A percentile compares a stretch with the other conserved stretches of the same genome.
Conservation (phyloP, 2,329 filamentous ascomycete species). For the Juglanconis juglandina region DNA sequence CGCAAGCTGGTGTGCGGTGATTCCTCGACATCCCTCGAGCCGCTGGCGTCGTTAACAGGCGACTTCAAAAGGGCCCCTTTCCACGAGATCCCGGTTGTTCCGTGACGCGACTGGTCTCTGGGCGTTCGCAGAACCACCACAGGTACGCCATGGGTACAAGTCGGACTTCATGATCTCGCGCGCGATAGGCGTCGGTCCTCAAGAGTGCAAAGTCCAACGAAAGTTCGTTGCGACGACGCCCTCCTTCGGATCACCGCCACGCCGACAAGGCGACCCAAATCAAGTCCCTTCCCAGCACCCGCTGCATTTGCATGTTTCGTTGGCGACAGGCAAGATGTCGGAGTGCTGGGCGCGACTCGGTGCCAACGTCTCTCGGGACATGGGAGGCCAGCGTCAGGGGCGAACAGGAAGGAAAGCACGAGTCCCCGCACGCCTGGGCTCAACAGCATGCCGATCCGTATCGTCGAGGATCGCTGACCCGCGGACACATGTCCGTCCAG, state of each 20-base stretch:
- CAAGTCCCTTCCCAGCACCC: background rate
- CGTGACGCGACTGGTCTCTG: conserved; percentile 2
- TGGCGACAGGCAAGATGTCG: background rate
- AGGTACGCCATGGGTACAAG: conserved; percentile 6
- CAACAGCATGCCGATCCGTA: background rate
- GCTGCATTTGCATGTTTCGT: background rate
- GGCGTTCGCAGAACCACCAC: background rate
- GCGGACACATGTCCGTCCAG: conserved; percentile 2
- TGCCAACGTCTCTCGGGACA: background rate
- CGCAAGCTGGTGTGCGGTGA: background rate
- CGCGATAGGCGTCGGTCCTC: conserved; percentile 6
- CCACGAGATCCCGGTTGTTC: conserved; percentile 11
- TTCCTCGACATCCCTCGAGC: background rate
- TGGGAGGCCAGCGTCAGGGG: background rate
- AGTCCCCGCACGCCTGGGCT: conserved; percentile 9
- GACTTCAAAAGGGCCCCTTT: background rate
- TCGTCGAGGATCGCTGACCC: background rate
- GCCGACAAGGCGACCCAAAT: conserved; percentile 1
- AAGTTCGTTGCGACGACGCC: background rate
- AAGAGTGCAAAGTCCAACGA: background rate
- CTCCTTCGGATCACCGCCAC: conserved; percentile 1
- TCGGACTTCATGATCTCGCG: conserved; percentile 6
- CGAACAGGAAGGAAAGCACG: background rate
- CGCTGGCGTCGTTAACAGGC: conserved; percentile 1
- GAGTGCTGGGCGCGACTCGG: background rate